phyloP scores from a whole-genome alignment of 73 alveolate species.

The Paramecium bursaria region DNA sequence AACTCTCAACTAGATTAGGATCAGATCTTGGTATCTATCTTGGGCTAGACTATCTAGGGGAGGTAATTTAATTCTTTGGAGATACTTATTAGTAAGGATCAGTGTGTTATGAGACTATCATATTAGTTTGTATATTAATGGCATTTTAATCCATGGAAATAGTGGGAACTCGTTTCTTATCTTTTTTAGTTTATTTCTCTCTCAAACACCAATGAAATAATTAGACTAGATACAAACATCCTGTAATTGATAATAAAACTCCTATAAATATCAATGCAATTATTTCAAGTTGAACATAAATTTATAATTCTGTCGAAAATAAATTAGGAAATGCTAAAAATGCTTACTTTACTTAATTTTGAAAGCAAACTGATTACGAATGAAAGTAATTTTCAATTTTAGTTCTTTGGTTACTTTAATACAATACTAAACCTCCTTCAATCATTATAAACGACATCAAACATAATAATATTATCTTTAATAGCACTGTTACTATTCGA shows the following conservation, averaged over 20 bases:
- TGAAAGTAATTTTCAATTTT: background rate
- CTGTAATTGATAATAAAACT: background rate
- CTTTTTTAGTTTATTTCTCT: background rate
- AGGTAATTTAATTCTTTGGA: no score
- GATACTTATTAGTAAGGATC: no score
- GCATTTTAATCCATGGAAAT: no score
- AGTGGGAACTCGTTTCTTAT: no score
- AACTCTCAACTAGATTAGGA: no score
- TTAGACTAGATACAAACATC: constrained; percentile 1
- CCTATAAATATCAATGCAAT: constrained; percentile 3
- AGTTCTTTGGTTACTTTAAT: background rate
- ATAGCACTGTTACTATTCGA: constrained; percentile 13
- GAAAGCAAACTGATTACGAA: background rate
- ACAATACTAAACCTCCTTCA: constrained; percentile 20
- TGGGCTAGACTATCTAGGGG: no score
- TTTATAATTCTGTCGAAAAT: constrained; percentile 14
- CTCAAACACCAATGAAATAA: constrained; percentile 50
- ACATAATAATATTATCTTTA: background rate
- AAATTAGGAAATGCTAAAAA: constrained; percentile 36
- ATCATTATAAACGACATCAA: constrained; percentile 22
- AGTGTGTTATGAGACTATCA: no score
- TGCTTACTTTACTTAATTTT: background rate
- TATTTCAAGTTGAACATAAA: background rate
- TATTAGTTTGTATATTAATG: no score
- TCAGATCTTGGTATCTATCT: no score